A percentile compares a stretch with the other conserved stretches of the same genome.
Evolutionary conservation across 768 basidiomycete genomes (phyloP).

Genomic region (Cytidiella melzeri): DNA sequence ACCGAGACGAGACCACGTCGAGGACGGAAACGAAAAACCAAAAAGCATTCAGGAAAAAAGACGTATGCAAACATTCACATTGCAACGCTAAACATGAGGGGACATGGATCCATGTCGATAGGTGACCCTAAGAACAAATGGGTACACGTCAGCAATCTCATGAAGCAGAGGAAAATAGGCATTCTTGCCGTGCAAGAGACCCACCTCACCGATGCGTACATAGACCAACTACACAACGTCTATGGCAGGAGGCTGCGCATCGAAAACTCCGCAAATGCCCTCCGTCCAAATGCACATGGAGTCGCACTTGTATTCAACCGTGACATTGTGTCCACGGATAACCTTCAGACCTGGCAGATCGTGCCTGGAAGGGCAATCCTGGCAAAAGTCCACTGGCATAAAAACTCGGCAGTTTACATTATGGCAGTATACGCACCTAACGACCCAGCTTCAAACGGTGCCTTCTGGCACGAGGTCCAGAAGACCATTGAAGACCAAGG

Average conservation of each 20-base stretch:
- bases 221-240: background rate
- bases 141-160: background rate
- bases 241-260: background rate
- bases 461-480: conserved; percentile 13
- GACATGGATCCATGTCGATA: background rate
- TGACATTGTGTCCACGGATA: background rate
- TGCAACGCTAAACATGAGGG: background rate
- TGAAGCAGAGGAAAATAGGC: background rate
- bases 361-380: conserved; percentile 10
- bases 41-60: background rate
- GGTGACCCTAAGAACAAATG: background rate
- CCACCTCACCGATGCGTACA: background rate
- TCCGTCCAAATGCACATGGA: background rate
- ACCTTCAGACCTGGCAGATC: background rate
- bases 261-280: background rate
- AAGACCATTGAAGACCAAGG: background rate
- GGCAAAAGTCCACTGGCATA: conserved; percentile 6
- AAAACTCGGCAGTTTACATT: background rate
- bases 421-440: conserved; percentile 16
- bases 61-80: background rate
- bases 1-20: background rate
- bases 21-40: background rate
- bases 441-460: conserved; percentile 3
- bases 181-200: background rate
- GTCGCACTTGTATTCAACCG: conserved; percentile 2